Evolutionary conservation across 768 basidiomycete species (phyloP).

Genomic region (Cystobasidium ongulense): DNA sequence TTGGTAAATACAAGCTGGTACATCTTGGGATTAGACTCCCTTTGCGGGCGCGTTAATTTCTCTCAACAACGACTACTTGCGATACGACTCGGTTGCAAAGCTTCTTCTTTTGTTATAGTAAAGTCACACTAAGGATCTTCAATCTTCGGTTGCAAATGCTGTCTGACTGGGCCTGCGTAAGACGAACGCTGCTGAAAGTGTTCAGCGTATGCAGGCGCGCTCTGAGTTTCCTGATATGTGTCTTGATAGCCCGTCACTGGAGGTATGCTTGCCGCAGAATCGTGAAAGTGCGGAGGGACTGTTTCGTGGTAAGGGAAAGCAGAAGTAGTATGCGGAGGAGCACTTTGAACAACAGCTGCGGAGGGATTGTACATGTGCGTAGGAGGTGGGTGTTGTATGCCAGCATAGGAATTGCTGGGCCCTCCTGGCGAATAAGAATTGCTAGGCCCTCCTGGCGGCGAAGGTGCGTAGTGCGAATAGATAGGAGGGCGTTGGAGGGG

Average conservation of each 20-base stretch:
- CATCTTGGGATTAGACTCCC: too few relatives aligned
- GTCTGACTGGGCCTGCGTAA: background rate
- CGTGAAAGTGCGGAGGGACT: background rate
- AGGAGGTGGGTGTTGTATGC: background rate
- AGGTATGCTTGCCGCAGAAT: background rate
- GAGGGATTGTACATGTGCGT: background rate
- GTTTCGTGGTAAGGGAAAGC: background rate
- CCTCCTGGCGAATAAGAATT: background rate
- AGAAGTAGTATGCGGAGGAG: background rate
- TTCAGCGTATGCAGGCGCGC: background rate
- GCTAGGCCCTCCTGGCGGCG: background rate
- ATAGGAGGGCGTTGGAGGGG: background rate
- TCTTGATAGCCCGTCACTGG: background rate
- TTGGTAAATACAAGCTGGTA: too few relatives aligned
- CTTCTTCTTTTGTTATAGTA: too few relatives aligned
- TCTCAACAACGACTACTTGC: too few relatives aligned
- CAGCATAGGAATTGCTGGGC: background rate
- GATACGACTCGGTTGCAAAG: too few relatives aligned
- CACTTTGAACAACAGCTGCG: background rate
- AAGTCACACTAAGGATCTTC: background rate
- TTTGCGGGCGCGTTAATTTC: too few relatives aligned
- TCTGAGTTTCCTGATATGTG: background rate
- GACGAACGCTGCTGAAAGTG: background rate
- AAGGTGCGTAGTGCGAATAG: background rate
- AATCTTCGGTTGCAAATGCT: background rate